Conservation (phyloP, 129 eudicot genomes). For the Flaveria trinervia region DNA sequence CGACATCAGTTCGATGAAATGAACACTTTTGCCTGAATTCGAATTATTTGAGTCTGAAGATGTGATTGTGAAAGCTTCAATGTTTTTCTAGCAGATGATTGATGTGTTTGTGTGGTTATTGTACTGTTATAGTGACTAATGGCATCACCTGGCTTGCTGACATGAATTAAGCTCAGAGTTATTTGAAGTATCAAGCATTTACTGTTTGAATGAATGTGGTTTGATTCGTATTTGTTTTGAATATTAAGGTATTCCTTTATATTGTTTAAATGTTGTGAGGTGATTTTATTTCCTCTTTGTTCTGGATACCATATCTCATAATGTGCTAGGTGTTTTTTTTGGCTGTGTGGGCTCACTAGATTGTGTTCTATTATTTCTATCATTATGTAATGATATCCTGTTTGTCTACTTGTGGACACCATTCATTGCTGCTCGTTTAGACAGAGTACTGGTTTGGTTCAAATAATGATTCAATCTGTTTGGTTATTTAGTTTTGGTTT, state of each 20-base stretch:
- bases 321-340: neutral
- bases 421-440: neutral
- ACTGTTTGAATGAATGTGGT: constrained; percentile 4
- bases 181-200: neutral
- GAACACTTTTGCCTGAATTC: neutral
- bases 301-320: neutral
- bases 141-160: constrained; percentile 16
- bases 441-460: neutral
- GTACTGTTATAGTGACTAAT: neutral
- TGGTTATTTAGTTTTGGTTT: neutral
- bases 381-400: constrained; percentile 3
- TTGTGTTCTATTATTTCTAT: constrained; percentile 10
- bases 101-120: neutral
- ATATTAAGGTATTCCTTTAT: neutral
- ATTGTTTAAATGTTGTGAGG: neutral
- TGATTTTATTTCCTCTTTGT: neutral
- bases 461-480: neutral
- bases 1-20: neutral
- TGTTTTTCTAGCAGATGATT: neutral
- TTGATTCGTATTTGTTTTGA: neutral
- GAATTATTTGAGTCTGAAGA: neutral
- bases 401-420: constrained; percentile 17
- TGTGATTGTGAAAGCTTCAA: neutral
- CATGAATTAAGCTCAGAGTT: neutral
- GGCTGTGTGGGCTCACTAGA: constrained; percentile 14